These are phyloP conservation scores for Ceratocystis diversiconidia DNA, from an alignment of 2,329 filamentous ascomycete genomes.

Conservation along the genomic window DNA sequence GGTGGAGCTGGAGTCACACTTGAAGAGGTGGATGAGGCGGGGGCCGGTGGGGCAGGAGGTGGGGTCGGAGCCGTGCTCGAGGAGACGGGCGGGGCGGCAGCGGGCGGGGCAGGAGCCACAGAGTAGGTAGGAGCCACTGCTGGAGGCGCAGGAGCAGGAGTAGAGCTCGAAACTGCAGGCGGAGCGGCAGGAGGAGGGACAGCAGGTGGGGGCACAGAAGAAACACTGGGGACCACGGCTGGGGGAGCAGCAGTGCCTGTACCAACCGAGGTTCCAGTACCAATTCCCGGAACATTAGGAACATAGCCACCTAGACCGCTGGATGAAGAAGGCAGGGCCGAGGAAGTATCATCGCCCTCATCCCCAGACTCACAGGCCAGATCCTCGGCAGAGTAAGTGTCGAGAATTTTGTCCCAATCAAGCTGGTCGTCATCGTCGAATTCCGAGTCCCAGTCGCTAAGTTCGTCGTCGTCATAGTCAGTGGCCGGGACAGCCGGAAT, in stretches of 20 bases:
- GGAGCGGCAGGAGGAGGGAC: not conserved
- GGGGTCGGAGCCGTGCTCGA: not conserved
- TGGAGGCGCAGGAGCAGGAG: not conserved
- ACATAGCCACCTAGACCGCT: not conserved
- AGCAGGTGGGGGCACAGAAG: not conserved
- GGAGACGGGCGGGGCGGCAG: not conserved
- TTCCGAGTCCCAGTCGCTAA: conserved; percentile 17
- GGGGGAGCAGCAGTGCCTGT: not conserved
- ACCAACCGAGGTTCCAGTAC: not conserved
- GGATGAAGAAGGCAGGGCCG: not conserved
- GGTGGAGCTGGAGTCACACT: not conserved
- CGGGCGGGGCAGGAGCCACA: not conserved
- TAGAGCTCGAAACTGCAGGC: not conserved
- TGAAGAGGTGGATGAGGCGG: not conserved
- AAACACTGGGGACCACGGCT: not conserved
- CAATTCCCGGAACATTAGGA: not conserved
- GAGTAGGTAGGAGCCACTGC: not conserved
- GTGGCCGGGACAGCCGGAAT: not conserved
- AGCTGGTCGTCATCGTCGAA: conserved; percentile 12
- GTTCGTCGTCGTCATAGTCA: not conserved
- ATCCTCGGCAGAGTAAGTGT: not conserved
- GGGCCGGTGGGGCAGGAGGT: not conserved
- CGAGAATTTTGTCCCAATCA: conserved; percentile 8
- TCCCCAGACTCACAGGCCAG: conserved; percentile 8
- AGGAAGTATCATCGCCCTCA: not conserved